A percentile compares a stretch with the other conserved stretches of the same genome.
These are phyloP conservation scores for Nicotiana rustica DNA, from an alignment of 305 asterid genomes.

Conservation along the genomic window DNA sequence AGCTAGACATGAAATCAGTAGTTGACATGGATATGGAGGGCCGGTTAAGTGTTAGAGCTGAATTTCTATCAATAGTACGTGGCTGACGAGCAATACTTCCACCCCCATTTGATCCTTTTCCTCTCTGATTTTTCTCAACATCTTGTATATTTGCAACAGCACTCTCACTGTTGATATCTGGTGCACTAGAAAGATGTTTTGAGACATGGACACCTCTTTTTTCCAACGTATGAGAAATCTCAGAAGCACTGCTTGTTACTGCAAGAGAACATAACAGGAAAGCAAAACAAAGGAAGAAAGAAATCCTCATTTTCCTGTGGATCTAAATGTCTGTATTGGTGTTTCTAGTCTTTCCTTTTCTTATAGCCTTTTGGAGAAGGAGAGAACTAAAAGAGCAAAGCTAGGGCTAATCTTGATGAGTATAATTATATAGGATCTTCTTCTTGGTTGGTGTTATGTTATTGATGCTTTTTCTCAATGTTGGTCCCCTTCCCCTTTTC, in stretches of 20 bases:
- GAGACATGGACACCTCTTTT: slow-evolving; percentile 36
- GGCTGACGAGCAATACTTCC: slow-evolving; percentile 52
- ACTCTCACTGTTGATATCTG: slow-evolving; percentile 39
- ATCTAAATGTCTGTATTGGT: neutral
- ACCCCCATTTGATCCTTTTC: slow-evolving; percentile 61
- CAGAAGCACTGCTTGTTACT: slow-evolving; percentile 41
- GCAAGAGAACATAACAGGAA: slow-evolving; percentile 39
- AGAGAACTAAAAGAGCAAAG: slow-evolving; percentile 6
- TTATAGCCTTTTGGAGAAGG: neutral
- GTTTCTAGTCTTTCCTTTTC: neutral
- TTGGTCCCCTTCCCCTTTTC: neutral
- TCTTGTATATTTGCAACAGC: slow-evolving; percentile 24
- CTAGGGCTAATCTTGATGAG: neutral
- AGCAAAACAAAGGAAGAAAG: slow-evolving; percentile 37
- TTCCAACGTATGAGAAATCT: slow-evolving; percentile 32
- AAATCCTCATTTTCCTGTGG: slow-evolving; percentile 36
- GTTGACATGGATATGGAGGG: slow-evolving; percentile 31
- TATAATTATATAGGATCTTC: slow-evolving; percentile 34
- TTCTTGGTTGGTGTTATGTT: neutral
- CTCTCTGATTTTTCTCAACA: slow-evolving; percentile 48
- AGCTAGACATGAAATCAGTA: slow-evolving; percentile 43
- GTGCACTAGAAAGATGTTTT: neutral
- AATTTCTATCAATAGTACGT: slow-evolving; percentile 31
- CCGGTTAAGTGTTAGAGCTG: slow-evolving; percentile 32
- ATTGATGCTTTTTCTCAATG: neutral